phyloP scores from a whole-genome alignment of 1,284 basidiomycete genomes.

The Hortiboletus rubellus region DNA sequence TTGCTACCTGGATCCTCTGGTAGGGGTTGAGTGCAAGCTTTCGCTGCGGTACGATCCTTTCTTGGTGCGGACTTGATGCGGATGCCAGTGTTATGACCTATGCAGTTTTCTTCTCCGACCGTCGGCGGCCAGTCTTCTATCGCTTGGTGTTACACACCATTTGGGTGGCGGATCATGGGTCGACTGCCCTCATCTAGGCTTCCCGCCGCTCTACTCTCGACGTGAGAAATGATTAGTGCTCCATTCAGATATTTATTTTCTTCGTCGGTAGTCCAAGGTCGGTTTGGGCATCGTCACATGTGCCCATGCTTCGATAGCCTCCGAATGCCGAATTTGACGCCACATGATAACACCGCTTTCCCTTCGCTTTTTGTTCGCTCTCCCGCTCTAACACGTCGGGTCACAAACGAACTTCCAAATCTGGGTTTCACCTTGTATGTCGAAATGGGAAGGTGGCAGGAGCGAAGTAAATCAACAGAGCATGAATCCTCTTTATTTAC shows the following conservation, averaged over 20 bases:
- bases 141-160: background rate
- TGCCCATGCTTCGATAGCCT: constrained; percentile 1
- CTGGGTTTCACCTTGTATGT: constrained; percentile 26
- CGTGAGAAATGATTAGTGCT: constrained; percentile 2
- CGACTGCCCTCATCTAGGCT: background rate
- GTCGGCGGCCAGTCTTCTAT: background rate
- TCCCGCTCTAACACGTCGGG: constrained; percentile 16
- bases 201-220: constrained; percentile 15
- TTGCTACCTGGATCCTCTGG: constrained; percentile 4
- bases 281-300: constrained; percentile 14
- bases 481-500: constrained; percentile 30
- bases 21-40: background rate
- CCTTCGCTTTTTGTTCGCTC: too few species aligned
- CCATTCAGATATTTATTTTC: background rate
- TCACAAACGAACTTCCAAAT: constrained; percentile 26
- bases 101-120: background rate
- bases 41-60: background rate
- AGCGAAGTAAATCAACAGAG: constrained; percentile 36
- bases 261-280: background rate
- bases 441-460: constrained; percentile 27
- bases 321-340: constrained; percentile 2
- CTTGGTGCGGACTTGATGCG: background rate
- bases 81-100: background rate
- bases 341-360: constrained; percentile 3
- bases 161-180: background rate